Evolutionary conservation across 2,329 filamentous ascomycete genomes (phyloP).

Genomic region (Fusarium brachygibbosum): DNA sequence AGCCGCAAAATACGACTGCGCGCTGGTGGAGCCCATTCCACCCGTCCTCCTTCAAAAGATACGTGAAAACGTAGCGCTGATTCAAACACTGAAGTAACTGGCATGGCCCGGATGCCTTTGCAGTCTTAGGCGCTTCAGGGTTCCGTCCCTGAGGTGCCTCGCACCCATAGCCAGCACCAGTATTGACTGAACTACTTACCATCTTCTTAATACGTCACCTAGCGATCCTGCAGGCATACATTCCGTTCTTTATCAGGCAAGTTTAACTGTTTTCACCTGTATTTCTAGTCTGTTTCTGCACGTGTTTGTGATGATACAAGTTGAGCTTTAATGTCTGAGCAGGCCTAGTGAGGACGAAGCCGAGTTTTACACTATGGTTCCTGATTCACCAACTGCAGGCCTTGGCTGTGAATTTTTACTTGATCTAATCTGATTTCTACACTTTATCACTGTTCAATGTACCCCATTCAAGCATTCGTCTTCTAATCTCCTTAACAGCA

Average conservation of each 20-base stretch:
- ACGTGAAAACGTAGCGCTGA: slow-evolving; percentile 22
- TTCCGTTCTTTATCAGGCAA: slow-evolving; percentile 25
- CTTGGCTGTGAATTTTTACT: slow-evolving; percentile 62
- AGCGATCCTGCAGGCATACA: slow-evolving; percentile 1
- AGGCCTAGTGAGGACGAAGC: slow-evolving; percentile 61
- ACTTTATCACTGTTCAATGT: slow-evolving; percentile 31
- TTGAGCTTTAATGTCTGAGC: slow-evolving; percentile 56
- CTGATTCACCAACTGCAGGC: slow-evolving; percentile 45
- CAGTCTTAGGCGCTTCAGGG: slow-evolving; percentile 25
- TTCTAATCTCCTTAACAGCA: slow-evolving; percentile 57
- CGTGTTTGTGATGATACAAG: slow-evolving; percentile 57
- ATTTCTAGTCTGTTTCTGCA: background rate
- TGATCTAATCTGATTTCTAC: slow-evolving; percentile 74
- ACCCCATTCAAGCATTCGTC: slow-evolving; percentile 43
- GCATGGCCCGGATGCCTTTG: slow-evolving; percentile 38
- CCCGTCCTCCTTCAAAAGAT: slow-evolving; percentile 18
- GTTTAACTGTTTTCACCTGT: slow-evolving; percentile 1
- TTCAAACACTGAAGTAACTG: slow-evolving; percentile 21
- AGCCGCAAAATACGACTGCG: slow-evolving; percentile 28
- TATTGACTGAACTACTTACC: slow-evolving; percentile 6
- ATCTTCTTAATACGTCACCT: slow-evolving; percentile 2
- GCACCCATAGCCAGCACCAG: slow-evolving; percentile 4
- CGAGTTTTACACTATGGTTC: slow-evolving; percentile 65
- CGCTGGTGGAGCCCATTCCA: slow-evolving; percentile 40
- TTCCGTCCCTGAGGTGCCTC: slow-evolving; percentile 8